Evolutionary conservation across 1,139 yeast genomes (phyloP).

Genomic region (Dujonia santamariae): DNA sequence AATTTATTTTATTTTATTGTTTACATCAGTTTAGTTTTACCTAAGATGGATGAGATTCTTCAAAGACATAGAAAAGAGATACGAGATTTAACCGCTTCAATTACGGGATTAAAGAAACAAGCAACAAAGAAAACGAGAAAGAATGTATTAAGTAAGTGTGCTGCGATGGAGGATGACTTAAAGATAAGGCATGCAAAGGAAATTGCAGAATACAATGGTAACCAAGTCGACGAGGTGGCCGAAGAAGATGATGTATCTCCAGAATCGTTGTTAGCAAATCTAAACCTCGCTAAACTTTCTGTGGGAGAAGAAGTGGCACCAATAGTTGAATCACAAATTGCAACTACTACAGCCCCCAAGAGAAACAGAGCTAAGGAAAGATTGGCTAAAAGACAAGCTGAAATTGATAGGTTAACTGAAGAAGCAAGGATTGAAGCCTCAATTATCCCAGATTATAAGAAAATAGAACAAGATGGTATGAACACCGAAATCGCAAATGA

Average conservation of each 20-base stretch:
- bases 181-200: conserved; percentile 54
- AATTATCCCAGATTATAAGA: conserved; percentile 60
- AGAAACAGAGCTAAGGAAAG: conserved; percentile 85
- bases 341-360: conserved; percentile 14
- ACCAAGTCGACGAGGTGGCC: conserved; percentile 19
- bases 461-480: conserved; percentile 68
- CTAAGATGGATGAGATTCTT: conserved; percentile 44
- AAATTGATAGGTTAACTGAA: conserved; percentile 55
- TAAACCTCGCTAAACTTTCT: no score
- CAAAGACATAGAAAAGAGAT: conserved; percentile 68
- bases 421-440: conserved; percentile 75
- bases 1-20: neutral
- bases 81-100: conserved; percentile 60
- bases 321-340: conserved; percentile 7
- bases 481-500: conserved; percentile 46
- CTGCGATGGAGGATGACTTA: conserved; percentile 55
- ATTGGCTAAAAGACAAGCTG: conserved; percentile 72
- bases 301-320: conserved; percentile 12
- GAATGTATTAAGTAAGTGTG: conserved; percentile 52
- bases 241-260: conserved; percentile 54
- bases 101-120: conserved; percentile 77
- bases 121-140: conserved; percentile 78
- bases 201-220: conserved; percentile 18
- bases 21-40: neutral
- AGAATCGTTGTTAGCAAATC: conserved; percentile 60